Percentiles rank a stretch among this genome's conserved stretches.
phyloP scores from a whole-genome alignment of 768 basidiomycete genomes.

The Paxillus ammoniavirescens region DNA sequence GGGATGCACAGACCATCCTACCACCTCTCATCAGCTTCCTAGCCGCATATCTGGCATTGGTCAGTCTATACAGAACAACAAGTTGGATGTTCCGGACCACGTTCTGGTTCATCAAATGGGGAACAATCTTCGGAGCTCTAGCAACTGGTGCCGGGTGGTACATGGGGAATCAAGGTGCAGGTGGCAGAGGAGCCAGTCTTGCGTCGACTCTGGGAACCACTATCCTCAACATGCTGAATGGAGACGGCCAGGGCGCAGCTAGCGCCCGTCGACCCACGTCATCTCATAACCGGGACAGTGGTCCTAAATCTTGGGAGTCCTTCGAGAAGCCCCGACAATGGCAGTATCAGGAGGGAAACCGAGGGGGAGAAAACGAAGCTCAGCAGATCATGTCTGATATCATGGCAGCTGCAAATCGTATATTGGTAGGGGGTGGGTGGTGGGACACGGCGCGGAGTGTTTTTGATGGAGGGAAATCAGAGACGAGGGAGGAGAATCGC shows the following conservation, averaged over 20 bases:
- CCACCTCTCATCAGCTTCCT: conserved; percentile 75
- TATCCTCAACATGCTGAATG: conserved; percentile 44
- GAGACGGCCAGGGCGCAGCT: conserved; percentile 31
- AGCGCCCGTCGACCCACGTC: conserved; percentile 19
- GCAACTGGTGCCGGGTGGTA: conserved; percentile 58
- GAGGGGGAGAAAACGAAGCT: conserved; percentile 33
- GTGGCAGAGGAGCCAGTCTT: conserved; percentile 32
- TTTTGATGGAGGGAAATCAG: conserved; percentile 18
- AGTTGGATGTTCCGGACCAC: conserved; percentile 66
- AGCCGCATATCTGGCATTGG: conserved; percentile 71
- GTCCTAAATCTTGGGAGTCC: conserved; percentile 62
- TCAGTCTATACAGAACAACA: conserved; percentile 77
- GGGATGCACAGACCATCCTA: conserved; percentile 65
- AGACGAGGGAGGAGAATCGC: conserved; percentile 4
- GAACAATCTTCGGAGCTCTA: conserved; percentile 51
- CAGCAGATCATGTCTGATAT: conserved; percentile 49
- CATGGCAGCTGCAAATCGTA: conserved; percentile 30
- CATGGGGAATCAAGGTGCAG: conserved; percentile 40
- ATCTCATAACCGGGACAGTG: conserved; percentile 16
- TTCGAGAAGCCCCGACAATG: conserved; percentile 61
- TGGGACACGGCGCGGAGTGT: conserved; percentile 35
- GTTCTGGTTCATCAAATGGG: conserved; percentile 80
- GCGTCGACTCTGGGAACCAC: conserved; percentile 39
- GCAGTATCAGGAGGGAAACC: conserved; percentile 43
- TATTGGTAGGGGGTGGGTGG: conserved; percentile 36